Conservation (phyloP, 495 filamentous ascomycete genomes). For the Evansstolkia leycettana region DNA sequence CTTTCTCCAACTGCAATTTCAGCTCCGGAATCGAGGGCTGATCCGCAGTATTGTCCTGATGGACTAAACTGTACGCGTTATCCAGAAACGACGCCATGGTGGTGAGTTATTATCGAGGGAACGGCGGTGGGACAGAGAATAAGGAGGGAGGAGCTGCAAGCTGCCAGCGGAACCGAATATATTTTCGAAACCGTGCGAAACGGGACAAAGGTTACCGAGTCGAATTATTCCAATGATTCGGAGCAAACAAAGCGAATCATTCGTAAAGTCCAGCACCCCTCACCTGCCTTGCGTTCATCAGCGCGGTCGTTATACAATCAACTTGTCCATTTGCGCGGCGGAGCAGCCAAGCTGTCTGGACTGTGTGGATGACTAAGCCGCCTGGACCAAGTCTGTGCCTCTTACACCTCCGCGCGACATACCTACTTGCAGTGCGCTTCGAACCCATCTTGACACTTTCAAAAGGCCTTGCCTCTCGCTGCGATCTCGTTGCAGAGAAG, state of each 20-base stretch:
- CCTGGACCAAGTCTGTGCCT: conserved; percentile 15
- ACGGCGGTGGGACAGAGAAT: conserved; percentile 8
- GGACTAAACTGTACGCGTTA: conserved; percentile 85
- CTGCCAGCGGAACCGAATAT: conserved; percentile 33
- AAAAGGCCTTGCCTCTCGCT: conserved; percentile 3
- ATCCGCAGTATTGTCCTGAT: conserved; percentile 89
- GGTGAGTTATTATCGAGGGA: conserved; percentile 15
- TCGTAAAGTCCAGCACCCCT: conserved; percentile 29
- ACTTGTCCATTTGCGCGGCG: conserved; percentile 33
- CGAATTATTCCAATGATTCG: conserved; percentile 16
- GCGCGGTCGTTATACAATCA: conserved; percentile 19
- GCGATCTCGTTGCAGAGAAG: conserved; percentile 3
- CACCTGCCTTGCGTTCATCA: conserved; percentile 30
- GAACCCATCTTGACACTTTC: too few relatives aligned
- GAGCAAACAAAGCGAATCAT: conserved; percentile 11
- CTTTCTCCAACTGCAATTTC: conserved; percentile 91
- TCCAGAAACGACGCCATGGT: conserved; percentile 93
- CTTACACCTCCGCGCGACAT: conserved; percentile 7
- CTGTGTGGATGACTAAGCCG: conserved; percentile 41
- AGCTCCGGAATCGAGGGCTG: conserved; percentile 83
- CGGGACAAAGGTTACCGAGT: conserved; percentile 15
- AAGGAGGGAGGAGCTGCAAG: conserved; percentile 20
- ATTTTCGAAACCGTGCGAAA: conserved; percentile 19
- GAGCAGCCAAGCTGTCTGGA: conserved; percentile 27
- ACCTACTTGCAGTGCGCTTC: too few relatives aligned